Percentiles rank a stretch among this genome's conserved stretches.
These are phyloP conservation scores for Decorospora gaudefroyi DNA, from an alignment of 2,329 filamentous ascomycete species.

Conservation along the genomic window DNA sequence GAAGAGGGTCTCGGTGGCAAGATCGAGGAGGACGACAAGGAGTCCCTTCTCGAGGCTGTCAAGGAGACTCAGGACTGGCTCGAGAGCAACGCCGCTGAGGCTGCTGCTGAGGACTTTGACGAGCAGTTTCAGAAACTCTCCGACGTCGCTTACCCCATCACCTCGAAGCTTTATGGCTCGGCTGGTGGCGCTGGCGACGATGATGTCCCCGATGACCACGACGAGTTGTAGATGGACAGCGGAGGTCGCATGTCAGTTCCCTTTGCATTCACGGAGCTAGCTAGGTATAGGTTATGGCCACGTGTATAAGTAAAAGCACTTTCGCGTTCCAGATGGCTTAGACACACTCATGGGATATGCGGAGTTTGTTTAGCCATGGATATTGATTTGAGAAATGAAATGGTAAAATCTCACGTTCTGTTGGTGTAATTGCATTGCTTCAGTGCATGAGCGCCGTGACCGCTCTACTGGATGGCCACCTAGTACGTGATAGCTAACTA, in stretches of 20 bases:
- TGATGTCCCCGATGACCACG: conserved; percentile 58
- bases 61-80: conserved; percentile 98
- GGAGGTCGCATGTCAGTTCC: conserved; percentile 12
- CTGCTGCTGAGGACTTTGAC: conserved; percentile 91
- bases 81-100: conserved; percentile 87
- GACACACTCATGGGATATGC: conserved; percentile 24
- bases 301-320: conserved; percentile 39
- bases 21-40: conserved; percentile 98
- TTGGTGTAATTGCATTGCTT: too few relatives aligned
- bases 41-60: conserved; percentile 89
- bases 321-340: conserved; percentile 20
- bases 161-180: conserved; percentile 87
- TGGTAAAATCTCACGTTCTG: too few relatives aligned
- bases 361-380: conserved; percentile 26
- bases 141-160: conserved; percentile 96
- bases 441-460: too few relatives aligned
- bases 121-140: conserved; percentile 99
- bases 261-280: conserved; percentile 27
- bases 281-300: conserved; percentile 12
- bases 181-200: conserved; percentile 69
- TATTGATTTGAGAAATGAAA: conserved; percentile 21
- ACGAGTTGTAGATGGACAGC: conserved; percentile 52
- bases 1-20: conserved; percentile 96
- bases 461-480: too few relatives aligned
- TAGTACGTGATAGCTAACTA: too few relatives aligned